Conservation (phyloP, 164 flowering plant species). For the Berberis thunbergii region DNA sequence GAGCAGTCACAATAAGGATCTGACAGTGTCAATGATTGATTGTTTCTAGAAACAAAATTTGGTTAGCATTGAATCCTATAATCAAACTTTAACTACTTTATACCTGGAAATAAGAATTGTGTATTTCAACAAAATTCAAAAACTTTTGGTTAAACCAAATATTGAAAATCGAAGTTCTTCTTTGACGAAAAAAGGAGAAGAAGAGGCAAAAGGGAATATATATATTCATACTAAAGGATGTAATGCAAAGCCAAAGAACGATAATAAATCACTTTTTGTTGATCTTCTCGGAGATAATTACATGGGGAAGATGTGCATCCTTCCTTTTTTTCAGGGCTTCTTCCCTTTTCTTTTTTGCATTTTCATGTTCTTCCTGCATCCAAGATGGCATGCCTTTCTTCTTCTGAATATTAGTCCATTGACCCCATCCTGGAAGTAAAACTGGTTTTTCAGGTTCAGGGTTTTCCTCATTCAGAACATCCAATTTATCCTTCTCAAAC, state of each 20-base stretch:
- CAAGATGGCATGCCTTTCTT: slow-evolving; percentile 80
- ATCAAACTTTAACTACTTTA: no score
- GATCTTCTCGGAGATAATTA: slow-evolving; percentile 74
- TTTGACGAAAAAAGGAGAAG: neutral
- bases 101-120: no score
- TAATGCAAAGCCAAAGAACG: neutral
- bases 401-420: slow-evolving; percentile 71
- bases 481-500: slow-evolving; percentile 64
- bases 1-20: no score
- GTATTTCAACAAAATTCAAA: no score
- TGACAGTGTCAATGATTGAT: no score
- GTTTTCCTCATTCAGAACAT: slow-evolving; percentile 63
- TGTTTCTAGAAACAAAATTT: no score
- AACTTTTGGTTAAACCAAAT: no score
- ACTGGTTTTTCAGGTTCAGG: slow-evolving; percentile 89
- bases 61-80: no score
- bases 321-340: slow-evolving; percentile 64
- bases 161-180: neutral
- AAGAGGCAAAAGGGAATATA: neutral
- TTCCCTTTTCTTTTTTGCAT: slow-evolving; percentile 60
- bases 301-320: slow-evolving; percentile 76
- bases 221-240: neutral
- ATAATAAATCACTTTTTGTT: slow-evolving; percentile 56
- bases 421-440: slow-evolving; percentile 94
- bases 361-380: slow-evolving; percentile 70